Evolutionary conservation across 2,329 filamentous ascomycete genomes (phyloP).

Genomic region (Colletotrichum godetiae): DNA sequence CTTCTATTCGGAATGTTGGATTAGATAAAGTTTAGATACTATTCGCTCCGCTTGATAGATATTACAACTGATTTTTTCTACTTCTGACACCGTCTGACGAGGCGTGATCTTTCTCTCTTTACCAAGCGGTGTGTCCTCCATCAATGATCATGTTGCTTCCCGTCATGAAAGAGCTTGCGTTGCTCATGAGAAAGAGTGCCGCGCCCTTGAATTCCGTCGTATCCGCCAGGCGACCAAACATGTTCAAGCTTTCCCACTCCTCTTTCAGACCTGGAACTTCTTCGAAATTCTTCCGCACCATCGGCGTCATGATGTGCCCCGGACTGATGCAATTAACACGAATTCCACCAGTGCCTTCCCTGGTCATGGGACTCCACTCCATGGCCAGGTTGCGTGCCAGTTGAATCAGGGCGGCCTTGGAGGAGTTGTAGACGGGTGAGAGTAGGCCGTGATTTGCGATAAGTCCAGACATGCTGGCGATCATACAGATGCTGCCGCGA

Average conservation of each 20-base stretch:
- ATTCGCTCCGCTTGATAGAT: too few relatives aligned
- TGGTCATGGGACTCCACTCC: constrained; percentile 66
- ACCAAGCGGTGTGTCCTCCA: constrained; percentile 68
- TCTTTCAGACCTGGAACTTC: constrained; percentile 69
- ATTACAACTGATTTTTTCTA: too few relatives aligned
- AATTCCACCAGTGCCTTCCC: constrained; percentile 63
- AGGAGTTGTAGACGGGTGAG: constrained; percentile 75
- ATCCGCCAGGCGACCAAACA: constrained; percentile 71
- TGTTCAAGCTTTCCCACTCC: constrained; percentile 79
- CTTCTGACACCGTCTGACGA: too few relatives aligned
- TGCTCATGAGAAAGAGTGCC: constrained; percentile 69
- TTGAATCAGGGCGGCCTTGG: constrained; percentile 74
- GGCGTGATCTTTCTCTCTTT: constrained; percentile 22
- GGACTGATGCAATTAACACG: constrained; percentile 60
- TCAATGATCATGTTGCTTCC: constrained; percentile 66
- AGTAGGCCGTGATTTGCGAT: constrained; percentile 69
- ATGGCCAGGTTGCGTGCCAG: constrained; percentile 70
- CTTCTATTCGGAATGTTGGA: too few relatives aligned
- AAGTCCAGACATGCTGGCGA: constrained; percentile 66
- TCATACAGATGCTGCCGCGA: constrained; percentile 66
- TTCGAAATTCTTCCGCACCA: constrained; percentile 78
- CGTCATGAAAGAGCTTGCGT: constrained; percentile 74
- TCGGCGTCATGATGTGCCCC: constrained; percentile 67
- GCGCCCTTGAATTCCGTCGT: constrained; percentile 71
- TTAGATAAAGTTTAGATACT: too few relatives aligned